Conservation (phyloP, 768 basidiomycete genomes). For the Grammothele lineata region DNA sequence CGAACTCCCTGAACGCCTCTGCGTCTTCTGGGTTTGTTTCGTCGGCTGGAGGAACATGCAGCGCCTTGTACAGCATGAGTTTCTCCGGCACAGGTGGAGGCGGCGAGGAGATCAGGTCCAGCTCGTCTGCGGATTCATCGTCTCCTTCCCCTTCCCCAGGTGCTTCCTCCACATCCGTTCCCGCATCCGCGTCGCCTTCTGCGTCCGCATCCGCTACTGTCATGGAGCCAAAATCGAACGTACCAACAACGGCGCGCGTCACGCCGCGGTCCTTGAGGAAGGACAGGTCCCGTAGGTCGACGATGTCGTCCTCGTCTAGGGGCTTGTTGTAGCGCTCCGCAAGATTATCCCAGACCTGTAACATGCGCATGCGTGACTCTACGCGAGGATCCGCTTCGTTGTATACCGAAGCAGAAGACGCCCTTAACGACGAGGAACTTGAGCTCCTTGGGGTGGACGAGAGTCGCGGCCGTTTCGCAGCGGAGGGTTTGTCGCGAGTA, state of each 20-base stretch:
- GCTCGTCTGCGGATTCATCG: slow-evolving; percentile 42
- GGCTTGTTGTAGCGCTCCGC: slow-evolving; percentile 63
- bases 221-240: slow-evolving; percentile 51
- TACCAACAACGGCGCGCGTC: slow-evolving; percentile 38
- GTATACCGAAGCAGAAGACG: slow-evolving; percentile 16
- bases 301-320: slow-evolving; percentile 76
- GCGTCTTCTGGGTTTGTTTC: slow-evolving; percentile 47
- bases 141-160: slow-evolving; percentile 45
- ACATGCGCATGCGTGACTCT: slow-evolving; percentile 52
- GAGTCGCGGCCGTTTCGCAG: slow-evolving; percentile 47
- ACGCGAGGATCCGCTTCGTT: slow-evolving; percentile 49
- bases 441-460: slow-evolving; percentile 41
- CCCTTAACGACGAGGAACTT: slow-evolving; percentile 18
- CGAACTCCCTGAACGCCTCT: slow-evolving; percentile 60
- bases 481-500: slow-evolving; percentile 28
- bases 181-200: slow-evolving; percentile 36
- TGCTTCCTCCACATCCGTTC: slow-evolving; percentile 35
- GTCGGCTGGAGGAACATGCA: slow-evolving; percentile 39
- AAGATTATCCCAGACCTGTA: slow-evolving; percentile 62
- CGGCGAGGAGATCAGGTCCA: slow-evolving; percentile 46
- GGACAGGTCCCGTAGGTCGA: slow-evolving; percentile 58
- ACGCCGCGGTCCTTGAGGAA: slow-evolving; percentile 72
- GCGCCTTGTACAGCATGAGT: slow-evolving; percentile 27
- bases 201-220: slow-evolving; percentile 26
- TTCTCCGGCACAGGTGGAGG: slow-evolving; percentile 30